Evolutionary conservation across 163 green algal genomes (phyloP).

Genomic region (Scenedesmus sp.): DNA sequence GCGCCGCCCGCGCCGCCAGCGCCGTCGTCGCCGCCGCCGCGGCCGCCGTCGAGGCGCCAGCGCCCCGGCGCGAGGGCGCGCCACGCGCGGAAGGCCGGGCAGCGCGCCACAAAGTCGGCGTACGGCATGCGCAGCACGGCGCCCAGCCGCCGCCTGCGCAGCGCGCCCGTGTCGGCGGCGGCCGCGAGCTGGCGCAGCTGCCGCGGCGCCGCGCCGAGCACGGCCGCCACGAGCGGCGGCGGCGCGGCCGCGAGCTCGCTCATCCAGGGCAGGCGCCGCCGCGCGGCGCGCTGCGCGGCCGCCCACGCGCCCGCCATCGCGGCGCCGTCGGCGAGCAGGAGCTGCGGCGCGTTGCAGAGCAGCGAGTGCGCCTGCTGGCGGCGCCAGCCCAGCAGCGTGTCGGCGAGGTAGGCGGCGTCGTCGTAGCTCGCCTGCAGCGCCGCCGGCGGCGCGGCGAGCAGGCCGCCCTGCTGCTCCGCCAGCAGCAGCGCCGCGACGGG

Average conservation of each 20-base stretch:
- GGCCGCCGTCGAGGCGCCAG: constrained; percentile 5
- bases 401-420: constrained; percentile 3
- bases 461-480: not conserved
- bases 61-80: constrained; percentile 14
- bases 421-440: constrained; percentile 3
- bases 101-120: constrained; percentile 27
- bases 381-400: constrained; percentile 23
- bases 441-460: constrained; percentile 16
- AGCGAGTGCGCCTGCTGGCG: constrained; percentile 8
- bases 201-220: not conserved
- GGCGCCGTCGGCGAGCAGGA: not conserved
- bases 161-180: constrained; percentile 9
- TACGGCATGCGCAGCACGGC: constrained; percentile 21
- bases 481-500: constrained; percentile 30
- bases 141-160: not conserved
- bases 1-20: no score
- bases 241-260: constrained; percentile 5
- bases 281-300: not conserved
- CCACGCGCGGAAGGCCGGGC: constrained; percentile 19
- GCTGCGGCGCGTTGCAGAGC: constrained; percentile 6
- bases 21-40: no score
- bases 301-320: not conserved
- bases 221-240: not conserved
- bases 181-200: constrained; percentile 35
- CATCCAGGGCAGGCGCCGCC: not conserved